A percentile compares a stretch with the other conserved stretches of the same genome.
These are phyloP conservation scores for Glonium stellatum DNA, from an alignment of 495 filamentous ascomycete genomes.

Conservation along the genomic window DNA sequence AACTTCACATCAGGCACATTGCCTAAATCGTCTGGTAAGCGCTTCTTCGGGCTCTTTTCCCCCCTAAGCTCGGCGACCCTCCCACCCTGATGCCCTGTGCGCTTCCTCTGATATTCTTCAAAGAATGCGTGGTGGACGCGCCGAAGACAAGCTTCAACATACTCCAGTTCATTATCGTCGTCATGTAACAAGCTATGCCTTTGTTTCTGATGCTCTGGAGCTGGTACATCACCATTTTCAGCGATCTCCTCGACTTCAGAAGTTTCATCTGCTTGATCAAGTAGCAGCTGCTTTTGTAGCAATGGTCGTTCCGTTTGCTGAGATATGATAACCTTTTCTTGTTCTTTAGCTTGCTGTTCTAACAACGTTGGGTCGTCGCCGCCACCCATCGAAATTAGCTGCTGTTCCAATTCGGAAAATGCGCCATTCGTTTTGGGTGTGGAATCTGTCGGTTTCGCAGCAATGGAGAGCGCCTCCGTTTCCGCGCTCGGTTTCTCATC, in stretches of 20 bases:
- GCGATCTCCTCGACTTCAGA: conserved; percentile 45
- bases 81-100: conserved; percentile 47
- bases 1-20: conserved; percentile 77
- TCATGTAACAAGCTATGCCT: conserved; percentile 79
- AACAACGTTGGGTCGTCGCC: conserved; percentile 64
- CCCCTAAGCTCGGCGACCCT: conserved; percentile 54
- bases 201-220: conserved; percentile 40
- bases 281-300: conserved; percentile 75
- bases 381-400: conserved; percentile 69
- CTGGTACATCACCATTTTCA: conserved; percentile 42
- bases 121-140: conserved; percentile 74
- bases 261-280: conserved; percentile 51
- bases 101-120: conserved; percentile 61
- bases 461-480: conserved; percentile 8
- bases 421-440: conserved; percentile 28
- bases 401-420: conserved; percentile 57
- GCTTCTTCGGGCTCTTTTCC: conserved; percentile 46
- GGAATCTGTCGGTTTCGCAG: conserved; percentile 26
- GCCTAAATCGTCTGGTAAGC: conserved; percentile 48
- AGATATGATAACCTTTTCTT: conserved; percentile 76
- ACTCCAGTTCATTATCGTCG: conserved; percentile 70
- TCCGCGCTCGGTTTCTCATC: conserved; percentile 4
- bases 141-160: conserved; percentile 65
- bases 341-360: conserved; percentile 68
- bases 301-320: conserved; percentile 85